Percentiles rank a stretch among this genome's conserved stretches.
Evolutionary conservation across 2,329 filamentous ascomycete genomes (phyloP).

Genomic region (Lecanosticta acicola): DNA sequence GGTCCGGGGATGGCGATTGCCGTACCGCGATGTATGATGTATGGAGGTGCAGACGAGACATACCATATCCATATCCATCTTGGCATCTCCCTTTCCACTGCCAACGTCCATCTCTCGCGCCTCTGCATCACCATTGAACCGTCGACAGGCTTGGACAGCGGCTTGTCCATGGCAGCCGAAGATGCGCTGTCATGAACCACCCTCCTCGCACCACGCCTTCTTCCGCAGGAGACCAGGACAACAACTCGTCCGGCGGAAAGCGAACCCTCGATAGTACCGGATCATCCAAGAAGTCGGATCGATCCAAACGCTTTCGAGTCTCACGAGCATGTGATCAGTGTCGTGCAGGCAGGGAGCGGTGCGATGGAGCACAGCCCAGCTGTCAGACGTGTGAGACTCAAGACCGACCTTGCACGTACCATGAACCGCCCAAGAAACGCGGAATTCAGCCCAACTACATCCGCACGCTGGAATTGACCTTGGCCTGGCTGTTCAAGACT

Average conservation of each 20-base stretch:
- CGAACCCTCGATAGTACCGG: constrained; percentile 8
- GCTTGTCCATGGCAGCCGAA: constrained; percentile 1
- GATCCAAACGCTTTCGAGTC: constrained; percentile 48
- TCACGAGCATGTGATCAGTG: constrained; percentile 39
- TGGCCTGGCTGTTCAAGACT: constrained; percentile 61
- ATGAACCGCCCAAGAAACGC: constrained; percentile 67
- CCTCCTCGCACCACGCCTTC: constrained; percentile 6
- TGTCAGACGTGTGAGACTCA: constrained; percentile 63
- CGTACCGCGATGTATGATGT: too few species aligned
- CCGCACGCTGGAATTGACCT: constrained; percentile 62
- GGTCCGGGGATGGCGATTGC: too few species aligned
- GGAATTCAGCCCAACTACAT: constrained; percentile 78
- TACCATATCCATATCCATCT: too few species aligned
- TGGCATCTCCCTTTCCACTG: too few species aligned
- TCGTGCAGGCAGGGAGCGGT: constrained; percentile 55
- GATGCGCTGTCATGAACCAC: constrained; percentile 15
- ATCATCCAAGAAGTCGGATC: constrained; percentile 22
- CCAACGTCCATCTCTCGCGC: too few species aligned
- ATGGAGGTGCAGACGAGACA: too few species aligned
- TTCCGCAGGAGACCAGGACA: constrained; percentile 6
- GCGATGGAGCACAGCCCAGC: constrained; percentile 61
- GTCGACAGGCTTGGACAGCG: background rate
- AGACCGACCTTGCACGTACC: constrained; percentile 63
- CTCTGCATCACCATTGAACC: too few species aligned
- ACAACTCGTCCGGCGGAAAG: constrained; percentile 10